These are phyloP conservation scores for Monascus ruber DNA, from an alignment of 2,329 filamentous ascomycete species.

Conservation along the genomic window DNA sequence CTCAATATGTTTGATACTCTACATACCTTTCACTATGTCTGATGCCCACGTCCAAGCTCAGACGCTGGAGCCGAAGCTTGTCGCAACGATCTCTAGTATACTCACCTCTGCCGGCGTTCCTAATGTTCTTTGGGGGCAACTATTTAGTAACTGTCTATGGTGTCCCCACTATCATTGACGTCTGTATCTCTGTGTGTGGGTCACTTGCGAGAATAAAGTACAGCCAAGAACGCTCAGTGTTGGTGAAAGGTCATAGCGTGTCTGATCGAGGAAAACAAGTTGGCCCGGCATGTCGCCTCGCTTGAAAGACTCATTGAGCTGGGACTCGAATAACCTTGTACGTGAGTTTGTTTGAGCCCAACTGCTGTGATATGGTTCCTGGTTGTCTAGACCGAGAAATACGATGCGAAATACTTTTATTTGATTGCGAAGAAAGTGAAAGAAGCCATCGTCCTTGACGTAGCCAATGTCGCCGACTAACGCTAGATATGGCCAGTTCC, in stretches of 20 bases:
- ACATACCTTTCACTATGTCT: too few species aligned
- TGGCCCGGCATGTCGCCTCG: constrained; percentile 2
- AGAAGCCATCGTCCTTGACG: constrained; percentile 24
- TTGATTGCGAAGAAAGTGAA: constrained; percentile 35
- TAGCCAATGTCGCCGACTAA: constrained; percentile 43
- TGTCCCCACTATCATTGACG: constrained; percentile 12
- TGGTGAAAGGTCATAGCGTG: constrained; percentile 18
- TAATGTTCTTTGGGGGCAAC: constrained; percentile 9
- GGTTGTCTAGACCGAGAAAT: constrained; percentile 41
- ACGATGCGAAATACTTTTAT: constrained; percentile 35
- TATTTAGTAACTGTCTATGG: constrained; percentile 18
- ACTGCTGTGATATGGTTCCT: constrained; percentile 34
- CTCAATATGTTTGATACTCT: too few species aligned
- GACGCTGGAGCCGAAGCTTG: background rate
- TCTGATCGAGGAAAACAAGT: constrained; percentile 22
- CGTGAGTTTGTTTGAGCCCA: too few species aligned
- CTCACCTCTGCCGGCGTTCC: background rate
- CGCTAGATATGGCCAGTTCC: constrained; percentile 38
- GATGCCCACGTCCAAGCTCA: too few species aligned
- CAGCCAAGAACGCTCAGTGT: constrained; percentile 27
- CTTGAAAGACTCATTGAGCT: background rate
- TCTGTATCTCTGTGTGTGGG: constrained; percentile 12
- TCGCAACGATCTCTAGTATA: background rate
- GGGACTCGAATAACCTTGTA: constrained; percentile 2
- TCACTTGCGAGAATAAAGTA: constrained; percentile 38